Conservation (phyloP, 2,329 filamentous ascomycete genomes). For the Cytospora chrysosperma region DNA sequence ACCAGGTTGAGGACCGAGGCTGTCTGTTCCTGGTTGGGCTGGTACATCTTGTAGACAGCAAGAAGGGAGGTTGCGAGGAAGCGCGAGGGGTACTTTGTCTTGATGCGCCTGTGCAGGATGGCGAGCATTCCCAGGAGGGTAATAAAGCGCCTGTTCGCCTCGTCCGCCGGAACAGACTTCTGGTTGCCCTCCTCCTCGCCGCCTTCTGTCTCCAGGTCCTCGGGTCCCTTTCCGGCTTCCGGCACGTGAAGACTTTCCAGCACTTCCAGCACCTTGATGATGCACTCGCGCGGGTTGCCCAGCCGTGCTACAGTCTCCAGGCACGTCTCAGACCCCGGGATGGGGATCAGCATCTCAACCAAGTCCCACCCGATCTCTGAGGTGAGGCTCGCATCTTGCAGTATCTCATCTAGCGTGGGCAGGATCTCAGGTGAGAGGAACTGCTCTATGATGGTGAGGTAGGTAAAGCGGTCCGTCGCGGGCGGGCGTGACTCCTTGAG, state of each 20-base stretch:
- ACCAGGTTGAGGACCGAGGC: conserved; percentile 69
- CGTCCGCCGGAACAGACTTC: conserved; percentile 8
- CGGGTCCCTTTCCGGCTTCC: conserved; percentile 35
- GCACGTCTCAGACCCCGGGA: conserved; percentile 68
- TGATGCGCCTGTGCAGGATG: conserved; percentile 71
- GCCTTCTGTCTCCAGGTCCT: conserved; percentile 25
- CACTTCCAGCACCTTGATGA: conserved; percentile 75
- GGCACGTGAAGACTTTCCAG: conserved; percentile 58
- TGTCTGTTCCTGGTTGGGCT: conserved; percentile 64
- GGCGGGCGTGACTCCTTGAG: conserved; percentile 51
- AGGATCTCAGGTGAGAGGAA: conserved; percentile 67
- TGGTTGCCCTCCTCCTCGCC: conserved; percentile 2
- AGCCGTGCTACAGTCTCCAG: conserved; percentile 72
- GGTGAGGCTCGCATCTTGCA: conserved; percentile 64
- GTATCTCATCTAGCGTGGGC: conserved; percentile 61
- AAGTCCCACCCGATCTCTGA: conserved; percentile 83
- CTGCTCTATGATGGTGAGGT: conserved; percentile 75
- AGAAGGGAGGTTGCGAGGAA: conserved; percentile 77
- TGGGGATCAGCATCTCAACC: conserved; percentile 68
- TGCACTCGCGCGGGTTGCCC: conserved; percentile 78
- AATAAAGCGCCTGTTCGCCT: conserved; percentile 55
- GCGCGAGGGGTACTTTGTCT: conserved; percentile 73
- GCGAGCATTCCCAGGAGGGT: conserved; percentile 69
- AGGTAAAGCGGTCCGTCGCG: conserved; percentile 67
- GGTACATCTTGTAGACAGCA: conserved; percentile 67